Evolutionary conservation across 2,329 filamentous ascomycete species (phyloP).

Genomic region (Penicillium vulpinum): DNA sequence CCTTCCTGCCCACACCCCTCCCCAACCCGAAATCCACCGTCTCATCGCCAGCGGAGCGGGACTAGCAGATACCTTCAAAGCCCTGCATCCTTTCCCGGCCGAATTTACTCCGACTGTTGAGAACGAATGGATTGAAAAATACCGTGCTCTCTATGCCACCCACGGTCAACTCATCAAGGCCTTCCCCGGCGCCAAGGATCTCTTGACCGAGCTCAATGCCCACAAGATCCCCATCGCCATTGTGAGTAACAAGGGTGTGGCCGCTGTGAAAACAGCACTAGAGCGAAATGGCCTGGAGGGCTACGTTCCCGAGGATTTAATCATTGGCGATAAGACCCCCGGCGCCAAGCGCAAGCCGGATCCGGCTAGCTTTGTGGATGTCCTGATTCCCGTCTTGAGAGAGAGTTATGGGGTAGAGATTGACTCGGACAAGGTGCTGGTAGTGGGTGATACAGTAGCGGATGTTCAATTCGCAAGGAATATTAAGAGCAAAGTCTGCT

Average conservation of each 20-base stretch:
- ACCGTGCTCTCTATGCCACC: slow-evolving; percentile 22
- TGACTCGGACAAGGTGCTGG: slow-evolving; percentile 2
- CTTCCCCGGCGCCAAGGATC: slow-evolving; percentile 17
- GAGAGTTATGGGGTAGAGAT: slow-evolving; percentile 5
- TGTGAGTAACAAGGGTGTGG: slow-evolving; percentile 27
- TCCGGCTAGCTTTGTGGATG: slow-evolving; percentile 15
- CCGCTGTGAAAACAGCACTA: slow-evolving; percentile 19
- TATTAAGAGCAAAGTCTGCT: slow-evolving; percentile 14
- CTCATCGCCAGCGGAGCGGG: slow-evolving; percentile 18
- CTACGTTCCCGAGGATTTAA: slow-evolving; percentile 13
- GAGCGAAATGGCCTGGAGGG: slow-evolving; percentile 7
- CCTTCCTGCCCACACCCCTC: slow-evolving; percentile 11
- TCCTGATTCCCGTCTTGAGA: slow-evolving; percentile 16
- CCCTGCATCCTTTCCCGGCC: slow-evolving; percentile 6
- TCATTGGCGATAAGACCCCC: slow-evolving; percentile 18
- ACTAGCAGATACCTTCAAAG: slow-evolving; percentile 13
- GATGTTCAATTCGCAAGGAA: slow-evolving; percentile 17
- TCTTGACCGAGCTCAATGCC: slow-evolving; percentile 14
- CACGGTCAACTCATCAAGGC: slow-evolving; percentile 24
- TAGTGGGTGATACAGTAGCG: slow-evolving; percentile 19
- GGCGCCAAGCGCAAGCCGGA: slow-evolving; percentile 19
- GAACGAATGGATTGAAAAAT: slow-evolving; percentile 22
- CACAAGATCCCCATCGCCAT: slow-evolving; percentile 21
- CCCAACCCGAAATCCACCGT: slow-evolving; percentile 10
- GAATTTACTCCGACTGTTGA: slow-evolving; percentile 8